A percentile compares a stretch with the other conserved stretches of the same genome.
Evolutionary conservation across 768 basidiomycete genomes (phyloP).

Genomic region (Rhodosporidiobolus sp.): DNA sequence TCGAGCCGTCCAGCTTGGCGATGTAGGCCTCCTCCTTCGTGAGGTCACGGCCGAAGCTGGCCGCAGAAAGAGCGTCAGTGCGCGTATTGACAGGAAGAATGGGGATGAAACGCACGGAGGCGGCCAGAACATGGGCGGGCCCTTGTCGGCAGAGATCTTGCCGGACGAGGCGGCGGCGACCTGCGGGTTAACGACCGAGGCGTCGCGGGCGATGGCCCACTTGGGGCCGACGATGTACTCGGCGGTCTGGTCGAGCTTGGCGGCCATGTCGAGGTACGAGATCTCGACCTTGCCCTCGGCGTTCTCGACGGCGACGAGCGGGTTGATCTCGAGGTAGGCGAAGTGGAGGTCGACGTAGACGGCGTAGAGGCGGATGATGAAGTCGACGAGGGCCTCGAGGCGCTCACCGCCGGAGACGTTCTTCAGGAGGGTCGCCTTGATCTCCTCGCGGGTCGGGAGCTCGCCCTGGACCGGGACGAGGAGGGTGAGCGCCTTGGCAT

Average conservation of each 20-base stretch:
- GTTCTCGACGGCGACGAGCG: slow-evolving; percentile 82
- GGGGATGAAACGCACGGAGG: slow-evolving; percentile 23
- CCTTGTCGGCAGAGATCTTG: slow-evolving; percentile 77
- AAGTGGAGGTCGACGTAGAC: slow-evolving; percentile 99
- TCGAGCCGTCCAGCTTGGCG: slow-evolving; percentile 93
- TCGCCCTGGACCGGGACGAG: slow-evolving; percentile 67
- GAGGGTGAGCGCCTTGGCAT: slow-evolving; percentile 90
- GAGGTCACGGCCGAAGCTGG: slow-evolving; percentile 83
- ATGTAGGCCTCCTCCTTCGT: slow-evolving; percentile 99
- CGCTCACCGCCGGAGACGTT: slow-evolving; percentile 75
- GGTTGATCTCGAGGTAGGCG: slow-evolving; percentile 99
- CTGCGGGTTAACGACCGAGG: slow-evolving; percentile 65
- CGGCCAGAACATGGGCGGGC: slow-evolving; percentile 82
- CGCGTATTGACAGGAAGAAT: slow-evolving; percentile 54
- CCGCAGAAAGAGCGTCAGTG: slow-evolving; percentile 58
- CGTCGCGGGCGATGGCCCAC: slow-evolving; percentile 95
- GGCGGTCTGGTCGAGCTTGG: slow-evolving; percentile 98
- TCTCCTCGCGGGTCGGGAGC: slow-evolving; percentile 77
- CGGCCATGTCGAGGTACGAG: slow-evolving; percentile 98
- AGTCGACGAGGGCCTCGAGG: slow-evolving; percentile 89
- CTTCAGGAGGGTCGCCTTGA: slow-evolving; percentile 71
- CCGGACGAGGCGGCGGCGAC: slow-evolving; percentile 51
- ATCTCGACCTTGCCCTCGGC: slow-evolving; percentile 71
- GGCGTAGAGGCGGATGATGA: slow-evolving; percentile 88
- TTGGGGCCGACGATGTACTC: slow-evolving; percentile 97